Conservation (phyloP, 768 basidiomycete species). For the Mycena maculata region DNA sequence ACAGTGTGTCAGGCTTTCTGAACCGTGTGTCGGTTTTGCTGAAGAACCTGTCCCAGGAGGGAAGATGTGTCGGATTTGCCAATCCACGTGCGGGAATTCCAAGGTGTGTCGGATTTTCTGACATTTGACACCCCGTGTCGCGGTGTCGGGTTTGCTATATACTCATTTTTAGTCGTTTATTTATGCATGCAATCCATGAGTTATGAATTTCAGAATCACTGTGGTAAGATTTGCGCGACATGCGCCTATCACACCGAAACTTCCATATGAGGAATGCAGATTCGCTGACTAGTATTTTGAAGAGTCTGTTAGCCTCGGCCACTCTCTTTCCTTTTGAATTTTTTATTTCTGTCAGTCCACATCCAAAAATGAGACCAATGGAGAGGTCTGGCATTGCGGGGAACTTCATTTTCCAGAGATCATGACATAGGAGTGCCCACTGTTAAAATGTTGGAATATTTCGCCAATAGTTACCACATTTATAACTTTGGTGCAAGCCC, state of each 20-base stretch:
- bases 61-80: no score
- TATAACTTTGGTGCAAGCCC: no score
- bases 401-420: neutral
- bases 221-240: neutral
- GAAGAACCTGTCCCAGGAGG: no score
- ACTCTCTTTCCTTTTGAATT: neutral
- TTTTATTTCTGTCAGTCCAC: neutral
- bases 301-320: neutral
- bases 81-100: no score
- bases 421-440: no score
- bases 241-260: neutral
- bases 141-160: no score
- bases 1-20: no score
- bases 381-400: neutral
- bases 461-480: no score
- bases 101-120: no score
- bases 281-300: slow-evolving; percentile 2
- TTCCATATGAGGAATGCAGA: neutral
- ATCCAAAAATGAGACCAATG: neutral
- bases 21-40: no score
- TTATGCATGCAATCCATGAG: neutral
- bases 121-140: no score
- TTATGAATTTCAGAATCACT: neutral
- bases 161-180: neutral
- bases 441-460: no score